These are phyloP conservation scores for Cryptosporidium meleagridis DNA, from an alignment of 169 alveolate genomes.

Conservation along the genomic window DNA sequence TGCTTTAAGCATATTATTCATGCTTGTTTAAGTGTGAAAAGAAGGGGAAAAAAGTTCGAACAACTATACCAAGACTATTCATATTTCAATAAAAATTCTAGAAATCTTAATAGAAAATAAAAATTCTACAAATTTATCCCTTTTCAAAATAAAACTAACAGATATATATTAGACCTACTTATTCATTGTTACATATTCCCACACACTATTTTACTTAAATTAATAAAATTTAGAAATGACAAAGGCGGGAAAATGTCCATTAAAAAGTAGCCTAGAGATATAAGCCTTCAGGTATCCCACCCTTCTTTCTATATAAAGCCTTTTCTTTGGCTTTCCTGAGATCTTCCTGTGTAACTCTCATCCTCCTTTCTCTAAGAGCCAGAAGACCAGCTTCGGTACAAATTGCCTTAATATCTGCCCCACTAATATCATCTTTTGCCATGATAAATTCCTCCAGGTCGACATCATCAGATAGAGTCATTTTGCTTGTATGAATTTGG, in stretches of 20 bases:
- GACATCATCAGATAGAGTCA: conserved; percentile 98
- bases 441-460: conserved; percentile 98
- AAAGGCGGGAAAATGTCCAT: not conserved
- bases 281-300: conserved; percentile 97
- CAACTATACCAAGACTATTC: no score
- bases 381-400: conserved; percentile 99
- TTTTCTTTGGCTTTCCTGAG: conserved; percentile 98
- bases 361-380: conserved; percentile 99
- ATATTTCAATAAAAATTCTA: no score
- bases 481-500: conserved; percentile 97
- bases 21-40: not conserved
- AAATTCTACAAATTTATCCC: not conserved
- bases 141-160: not conserved
- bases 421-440: conserved; percentile 98
- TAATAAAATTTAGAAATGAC: no score
- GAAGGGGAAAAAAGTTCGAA: no score
- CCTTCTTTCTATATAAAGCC: conserved; percentile 98
- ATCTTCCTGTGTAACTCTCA: conserved; percentile 97
- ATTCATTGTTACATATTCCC: not conserved
- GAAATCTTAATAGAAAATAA: no score
- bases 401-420: conserved; percentile 98
- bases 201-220: not conserved
- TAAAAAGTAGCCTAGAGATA: conserved; percentile 83
- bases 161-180: not conserved
- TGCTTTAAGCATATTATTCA: no score